These are phyloP conservation scores for Chloris gayana DNA, from an alignment of 176 grass and related monocot genomes.

Conservation along the genomic window DNA sequence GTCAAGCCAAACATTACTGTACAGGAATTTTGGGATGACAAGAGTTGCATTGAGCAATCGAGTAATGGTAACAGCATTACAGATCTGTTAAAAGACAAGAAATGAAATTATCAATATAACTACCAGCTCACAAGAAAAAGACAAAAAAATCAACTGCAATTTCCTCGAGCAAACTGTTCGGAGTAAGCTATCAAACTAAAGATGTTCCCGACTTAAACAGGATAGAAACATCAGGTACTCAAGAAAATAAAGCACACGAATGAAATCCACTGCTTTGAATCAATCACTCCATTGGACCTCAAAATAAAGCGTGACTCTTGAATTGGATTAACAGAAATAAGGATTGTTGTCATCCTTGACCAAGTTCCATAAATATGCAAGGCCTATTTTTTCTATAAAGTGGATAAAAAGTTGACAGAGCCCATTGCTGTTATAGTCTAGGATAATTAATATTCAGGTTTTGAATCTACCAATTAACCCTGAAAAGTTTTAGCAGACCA, in stretches of 20 bases:
- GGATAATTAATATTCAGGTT: constrained; percentile 1
- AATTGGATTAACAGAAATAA: constrained; percentile 8
- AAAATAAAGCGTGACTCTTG: not conserved
- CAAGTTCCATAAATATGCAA: not conserved
- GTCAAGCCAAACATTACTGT: constrained; percentile 95
- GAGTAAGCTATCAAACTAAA: constrained; percentile 16
- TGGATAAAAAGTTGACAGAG: not conserved
- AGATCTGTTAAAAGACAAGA: constrained; percentile 66
- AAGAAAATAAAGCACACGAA: not conserved
- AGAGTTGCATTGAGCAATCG: constrained; percentile 89
- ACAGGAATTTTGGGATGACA: constrained; percentile 87
- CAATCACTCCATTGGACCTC: not conserved
- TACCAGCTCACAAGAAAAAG: constrained; percentile 7
- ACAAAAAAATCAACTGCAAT: not conserved
- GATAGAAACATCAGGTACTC: not conserved
- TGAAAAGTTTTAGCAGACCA: constrained; percentile 12
- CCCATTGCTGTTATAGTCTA: not conserved
- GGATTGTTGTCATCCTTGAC: not conserved
- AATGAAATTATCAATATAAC: constrained; percentile 3
- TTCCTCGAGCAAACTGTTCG: constrained; percentile 7
- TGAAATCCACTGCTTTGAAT: not conserved
- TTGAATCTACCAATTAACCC: not conserved
- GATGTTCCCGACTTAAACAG: not conserved
- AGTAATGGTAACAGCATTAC: constrained; percentile 88
- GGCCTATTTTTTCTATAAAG: not conserved